phyloP scores from a whole-genome alignment of 106 monocot species.

The Narthecium ossifragum region DNA sequence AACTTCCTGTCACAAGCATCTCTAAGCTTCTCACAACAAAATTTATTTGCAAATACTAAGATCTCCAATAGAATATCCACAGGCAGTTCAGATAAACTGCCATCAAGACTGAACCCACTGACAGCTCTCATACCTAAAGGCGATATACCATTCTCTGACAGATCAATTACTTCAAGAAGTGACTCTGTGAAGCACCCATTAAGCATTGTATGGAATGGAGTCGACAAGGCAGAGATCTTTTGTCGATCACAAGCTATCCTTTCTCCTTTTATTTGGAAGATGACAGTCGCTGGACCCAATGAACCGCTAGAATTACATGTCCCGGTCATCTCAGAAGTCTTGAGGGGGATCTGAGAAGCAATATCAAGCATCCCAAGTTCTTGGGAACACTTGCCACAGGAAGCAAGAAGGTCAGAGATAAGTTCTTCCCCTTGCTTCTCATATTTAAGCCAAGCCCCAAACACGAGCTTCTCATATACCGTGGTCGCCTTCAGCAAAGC shows the following conservation, averaged over 20 bases:
- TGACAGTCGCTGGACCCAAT: constrained; percentile 26
- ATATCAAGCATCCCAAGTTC: constrained; percentile 60
- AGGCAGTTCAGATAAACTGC: constrained; percentile 41
- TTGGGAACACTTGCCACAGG: constrained; percentile 73
- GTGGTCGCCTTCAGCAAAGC: constrained; percentile 60
- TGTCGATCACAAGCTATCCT: constrained; percentile 58
- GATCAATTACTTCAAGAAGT: constrained; percentile 62
- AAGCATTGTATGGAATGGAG: constrained; percentile 86
- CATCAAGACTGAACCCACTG: constrained; percentile 40
- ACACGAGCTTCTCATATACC: constrained; percentile 74
- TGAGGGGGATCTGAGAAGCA: constrained; percentile 39
- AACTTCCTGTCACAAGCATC: constrained; percentile 85
- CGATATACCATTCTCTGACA: constrained; percentile 89
- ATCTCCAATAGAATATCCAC: constrained; percentile 64
- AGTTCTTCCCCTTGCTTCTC: constrained; percentile 83
- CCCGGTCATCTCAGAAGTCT: constrained; percentile 2
- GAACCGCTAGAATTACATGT: constrained; percentile 3
- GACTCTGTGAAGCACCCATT: constrained; percentile 92
- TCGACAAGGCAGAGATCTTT: constrained; percentile 73
- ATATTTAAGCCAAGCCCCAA: constrained; percentile 82
- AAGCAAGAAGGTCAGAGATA: constrained; percentile 75
- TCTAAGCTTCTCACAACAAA: constrained; percentile 89
- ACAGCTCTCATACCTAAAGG: constrained; percentile 64
- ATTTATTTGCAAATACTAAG: constrained; percentile 82
- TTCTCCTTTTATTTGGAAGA: constrained; percentile 64